Base-by-base conservation (phyloP, 148 eudicot species). In the Polygonum aviculare region DNA sequence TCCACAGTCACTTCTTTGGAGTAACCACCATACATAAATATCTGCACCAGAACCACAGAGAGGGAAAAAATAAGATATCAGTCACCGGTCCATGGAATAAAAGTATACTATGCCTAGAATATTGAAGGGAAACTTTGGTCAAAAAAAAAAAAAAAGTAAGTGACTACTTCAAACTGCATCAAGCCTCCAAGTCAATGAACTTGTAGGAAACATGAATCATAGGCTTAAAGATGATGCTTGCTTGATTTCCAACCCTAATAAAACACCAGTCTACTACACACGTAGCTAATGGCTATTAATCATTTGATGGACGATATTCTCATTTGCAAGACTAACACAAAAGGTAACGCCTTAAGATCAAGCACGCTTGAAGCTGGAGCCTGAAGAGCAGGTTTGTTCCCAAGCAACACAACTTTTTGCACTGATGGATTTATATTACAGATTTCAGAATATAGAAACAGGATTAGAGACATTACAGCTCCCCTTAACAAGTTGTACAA, bases 11-110 rank as follows among this genome's bases (percentile, higher is more conserved):
- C 85, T 84, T 89, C 98, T 85, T 95, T 95, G 72, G 87, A 90
- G 79, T 95, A 95, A 69, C 98, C 98, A 80, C 98, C 98, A 81
- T 90, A 95, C 73, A 95, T 79, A 84, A 83, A 89, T 80, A 95
- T 88, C 98, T 95, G 88, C 84, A 83, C 82, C 40, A 45, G 35
- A 77, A 62, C 44, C 19, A 67, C 72, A 67, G 19, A 67, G 16
- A 63, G 33, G 5, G 47, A 7, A 7, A 31, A 62, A 62, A 62
- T 11, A 22, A 59, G 67, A 26, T 8, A 16, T 62, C 16, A 62
- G 38, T 62, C 69, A 62, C 6, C 11, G 2, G 38, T 7, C 35
- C 67, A 26, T 60, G 36, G 11, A 60, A 60, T 22, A n/a, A 1
- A 60, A 21, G 12, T 60, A 36, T 60, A 60, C n/a, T 5, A 52